Evolutionary conservation across 768 basidiomycete genomes (phyloP), one percentile per base, ranked within the genome.

Genomic region (Boletus edulis): DNA sequence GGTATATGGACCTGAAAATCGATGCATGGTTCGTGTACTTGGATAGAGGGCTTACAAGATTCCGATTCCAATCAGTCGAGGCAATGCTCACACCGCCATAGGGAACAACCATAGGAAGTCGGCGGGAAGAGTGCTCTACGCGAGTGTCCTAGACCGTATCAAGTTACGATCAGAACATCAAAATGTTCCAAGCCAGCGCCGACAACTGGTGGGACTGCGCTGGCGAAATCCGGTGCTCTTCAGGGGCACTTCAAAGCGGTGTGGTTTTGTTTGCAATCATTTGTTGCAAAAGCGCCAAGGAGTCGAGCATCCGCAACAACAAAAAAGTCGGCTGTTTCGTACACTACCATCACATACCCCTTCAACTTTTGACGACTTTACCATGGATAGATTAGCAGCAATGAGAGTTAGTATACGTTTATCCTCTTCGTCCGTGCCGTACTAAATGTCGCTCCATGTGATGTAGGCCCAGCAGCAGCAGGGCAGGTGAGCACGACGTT

Each of bases 381-480:
- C 53, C 61, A 85, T 93, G 82, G 92, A 95, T 77, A 84, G 93
- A 80, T 81, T 95, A 61, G 92, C 90, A 64, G 89, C 87, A 59
- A 83, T 89, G 84, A 83, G 90, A 76, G 89, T 90, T 55, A 55
- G 84, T 69, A 3, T 38, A 27, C 15, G 2, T 11, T 48, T 43
- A 0, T 8, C 5, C 31, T 48, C 22, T 14, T 46, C 3, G 4
- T 43, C 9, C n/a, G 12, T 39, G 14, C 29, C 45, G 11, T 44
- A 35, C 60, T 68, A 32, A 66, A 4, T 31, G 1, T 24, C 24
- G 5, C 24, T 24, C 24, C 17, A 3, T 32, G 12, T 20, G 3
- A 12, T 53, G 27, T 59, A 89, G 86, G 87, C 87, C 46, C 89
- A 89, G 62, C 84, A 87, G 62, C 84, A 87, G 64, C 84, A 86